Evolutionary conservation across 192 early-diverging fungal genomes (phyloP).

Genomic region (Umbelopsis sp.): DNA sequence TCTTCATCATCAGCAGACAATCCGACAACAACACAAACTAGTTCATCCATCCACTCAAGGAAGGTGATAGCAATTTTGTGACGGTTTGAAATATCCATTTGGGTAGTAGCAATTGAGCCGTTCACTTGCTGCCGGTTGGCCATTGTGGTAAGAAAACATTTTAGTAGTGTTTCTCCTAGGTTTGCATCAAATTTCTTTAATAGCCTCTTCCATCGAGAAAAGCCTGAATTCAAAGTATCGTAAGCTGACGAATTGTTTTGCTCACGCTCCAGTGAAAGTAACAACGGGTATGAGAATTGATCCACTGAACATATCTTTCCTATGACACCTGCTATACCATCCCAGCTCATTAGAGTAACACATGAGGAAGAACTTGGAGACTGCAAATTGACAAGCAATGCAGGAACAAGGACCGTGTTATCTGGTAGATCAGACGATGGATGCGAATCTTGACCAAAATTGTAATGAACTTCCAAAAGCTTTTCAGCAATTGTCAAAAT

Average conservation of each 20-base stretch:
- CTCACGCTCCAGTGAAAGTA: slow-evolving; percentile 11
- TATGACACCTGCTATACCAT: slow-evolving; percentile 25
- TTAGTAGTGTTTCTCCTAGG: slow-evolving; percentile 10
- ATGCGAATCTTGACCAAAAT: not conserved
- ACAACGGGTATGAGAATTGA: slow-evolving; percentile 23
- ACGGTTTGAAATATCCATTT: not conserved
- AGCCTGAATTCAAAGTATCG: slow-evolving; percentile 1
- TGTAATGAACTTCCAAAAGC: slow-evolving; percentile 11
- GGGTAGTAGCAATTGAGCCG: not conserved
- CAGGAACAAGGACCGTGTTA: not conserved
- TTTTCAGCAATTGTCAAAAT: slow-evolving; percentile 1
- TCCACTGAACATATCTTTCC: slow-evolving; percentile 15
- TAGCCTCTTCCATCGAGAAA: slow-evolving; percentile 14
- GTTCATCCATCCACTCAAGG: slow-evolving; percentile 30
- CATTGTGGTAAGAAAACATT: not conserved
- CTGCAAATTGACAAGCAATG: not conserved
- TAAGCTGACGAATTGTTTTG: not conserved
- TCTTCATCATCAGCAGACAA: slow-evolving; percentile 30
- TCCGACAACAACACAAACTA: slow-evolving; percentile 28
- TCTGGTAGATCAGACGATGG: not conserved
- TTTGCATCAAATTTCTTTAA: slow-evolving; percentile 22
- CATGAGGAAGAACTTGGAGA: not conserved
- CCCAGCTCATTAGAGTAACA: slow-evolving; percentile 28
- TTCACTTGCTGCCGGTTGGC: not conserved
- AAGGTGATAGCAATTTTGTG: slow-evolving; percentile 9